Evolutionary conservation across 495 filamentous ascomycete genomes (phyloP), one percentile per base, ranked within the genome.

Genomic region (Neurospora pannonica): DNA sequence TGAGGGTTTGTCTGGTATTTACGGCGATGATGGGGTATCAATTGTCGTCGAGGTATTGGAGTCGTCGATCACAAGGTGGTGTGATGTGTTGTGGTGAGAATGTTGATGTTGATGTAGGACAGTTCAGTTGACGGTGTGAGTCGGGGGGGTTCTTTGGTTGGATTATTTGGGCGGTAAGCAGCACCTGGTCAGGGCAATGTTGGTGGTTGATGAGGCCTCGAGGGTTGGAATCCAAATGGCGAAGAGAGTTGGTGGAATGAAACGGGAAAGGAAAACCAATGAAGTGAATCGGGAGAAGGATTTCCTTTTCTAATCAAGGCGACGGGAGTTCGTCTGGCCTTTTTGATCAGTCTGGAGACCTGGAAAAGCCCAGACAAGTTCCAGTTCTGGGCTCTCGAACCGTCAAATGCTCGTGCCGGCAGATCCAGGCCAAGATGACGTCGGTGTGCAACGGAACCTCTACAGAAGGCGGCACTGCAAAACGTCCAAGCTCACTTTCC

Each of bases 361-460:
- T 48, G 43, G 43, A 48, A 24, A 48, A 24, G 19, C 10, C 21
- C 21, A 31, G 48, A 60, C 48, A 60, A 48, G 48, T 28, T 34
- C 24, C 13, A 62, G 54, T 62, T 62, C 28, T 62, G 54, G 54
- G 54, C 54, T 62, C 54, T 34, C 13, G 54, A 34, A 54, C 21
- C 46, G 48, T 62, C 48, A 13, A 60, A 62, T 31, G 48, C 48
- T 34, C 24, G 54, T 34, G 54, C 54, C 36, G 62, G 62, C 39
- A 28, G 39, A 77, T 24, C 38, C 73, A 62, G 69, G 46, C 28
- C 19, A 72, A 54, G 71, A 79, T 79, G 77, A 79, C 77, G 77
- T 79, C 77, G 77, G 74, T 76, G 76, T 76, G 71, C 77, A 62
- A 76, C 75, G 71, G 76, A 62, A 76, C 75, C 54, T 67, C 31